These are phyloP conservation scores for Oryza nivara DNA, from an alignment of 176 grass and related monocot species.

Conservation along the genomic window DNA sequence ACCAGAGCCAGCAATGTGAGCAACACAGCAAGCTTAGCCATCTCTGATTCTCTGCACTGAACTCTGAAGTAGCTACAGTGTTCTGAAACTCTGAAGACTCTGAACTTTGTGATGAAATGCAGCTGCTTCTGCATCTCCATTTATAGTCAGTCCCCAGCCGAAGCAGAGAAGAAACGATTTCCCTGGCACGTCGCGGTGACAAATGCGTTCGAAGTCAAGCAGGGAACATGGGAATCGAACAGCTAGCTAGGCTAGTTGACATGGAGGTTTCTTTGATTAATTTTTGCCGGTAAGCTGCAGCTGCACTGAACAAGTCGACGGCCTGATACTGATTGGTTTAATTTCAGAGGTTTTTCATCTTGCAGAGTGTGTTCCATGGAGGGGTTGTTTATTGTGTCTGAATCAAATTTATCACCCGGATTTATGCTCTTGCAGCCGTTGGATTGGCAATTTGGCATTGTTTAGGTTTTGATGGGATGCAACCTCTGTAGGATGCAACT, in stretches of 20 bases:
- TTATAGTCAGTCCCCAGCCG: neutral
- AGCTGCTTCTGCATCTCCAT: neutral
- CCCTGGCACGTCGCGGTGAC: neutral
- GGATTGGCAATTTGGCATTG: neutral
- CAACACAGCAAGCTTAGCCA: neutral
- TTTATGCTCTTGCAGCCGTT: neutral
- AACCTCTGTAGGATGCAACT: neutral
- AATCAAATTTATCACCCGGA: neutral
- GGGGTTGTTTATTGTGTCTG: too few species aligned
- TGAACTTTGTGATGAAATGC: neutral
- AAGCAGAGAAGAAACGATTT: neutral
- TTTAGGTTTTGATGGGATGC: neutral
- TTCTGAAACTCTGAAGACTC: neutral
- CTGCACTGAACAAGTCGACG: too few species aligned
- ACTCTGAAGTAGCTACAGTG: neutral
- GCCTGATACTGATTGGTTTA: too few species aligned
- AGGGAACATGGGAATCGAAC: neutral
- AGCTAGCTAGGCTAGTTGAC: too few species aligned
- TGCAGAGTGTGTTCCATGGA: too few species aligned
- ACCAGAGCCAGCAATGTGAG: neutral
- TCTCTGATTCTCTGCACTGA: neutral
- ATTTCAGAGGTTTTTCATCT: too few species aligned
- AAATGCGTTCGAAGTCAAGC: neutral
- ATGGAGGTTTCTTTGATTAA: too few species aligned
- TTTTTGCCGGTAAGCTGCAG: too few species aligned